Conservation (phyloP, 2,329 filamentous ascomycete species). For the Fusarium chlamydosporum region DNA sequence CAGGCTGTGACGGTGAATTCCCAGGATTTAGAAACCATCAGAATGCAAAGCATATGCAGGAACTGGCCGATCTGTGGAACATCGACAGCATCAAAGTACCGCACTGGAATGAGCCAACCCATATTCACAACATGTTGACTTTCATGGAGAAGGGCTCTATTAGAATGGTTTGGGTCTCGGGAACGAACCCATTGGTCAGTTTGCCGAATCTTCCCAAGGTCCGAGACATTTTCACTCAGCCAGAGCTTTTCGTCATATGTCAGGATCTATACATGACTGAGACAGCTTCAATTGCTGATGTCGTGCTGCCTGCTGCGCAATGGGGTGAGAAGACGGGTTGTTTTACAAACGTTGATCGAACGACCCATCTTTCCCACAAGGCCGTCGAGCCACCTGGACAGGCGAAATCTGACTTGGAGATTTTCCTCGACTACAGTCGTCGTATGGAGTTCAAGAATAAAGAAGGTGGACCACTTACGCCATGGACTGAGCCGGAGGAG, state of each 20-base stretch:
- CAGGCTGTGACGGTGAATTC: not conserved
- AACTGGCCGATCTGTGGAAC: not conserved
- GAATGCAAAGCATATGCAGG: not conserved
- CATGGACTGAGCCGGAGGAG: not conserved
- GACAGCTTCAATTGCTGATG: not conserved
- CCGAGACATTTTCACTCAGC: not conserved
- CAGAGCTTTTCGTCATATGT: not conserved
- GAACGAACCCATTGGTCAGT: not conserved
- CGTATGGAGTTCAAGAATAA: constrained; percentile 4
- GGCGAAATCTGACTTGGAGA: not conserved
- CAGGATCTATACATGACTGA: constrained; percentile 4
- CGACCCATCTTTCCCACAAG: not conserved
- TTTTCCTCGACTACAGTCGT: not conserved
- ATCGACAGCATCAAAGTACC: not conserved
- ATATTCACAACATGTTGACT: constrained; percentile 1
- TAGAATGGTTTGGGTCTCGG: not conserved
- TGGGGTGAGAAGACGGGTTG: not conserved
- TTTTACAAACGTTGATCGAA: not conserved
- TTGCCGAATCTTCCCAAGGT: not conserved
- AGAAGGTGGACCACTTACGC: not conserved
- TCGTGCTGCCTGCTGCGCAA: not conserved
- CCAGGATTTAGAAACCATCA: constrained; percentile 1
- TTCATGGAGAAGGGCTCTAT: constrained; percentile 9
- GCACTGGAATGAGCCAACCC: constrained; percentile 2
- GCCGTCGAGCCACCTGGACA: not conserved